Conservation (phyloP, 2,329 filamentous ascomycete species). For the Talaromyces marneffei region DNA sequence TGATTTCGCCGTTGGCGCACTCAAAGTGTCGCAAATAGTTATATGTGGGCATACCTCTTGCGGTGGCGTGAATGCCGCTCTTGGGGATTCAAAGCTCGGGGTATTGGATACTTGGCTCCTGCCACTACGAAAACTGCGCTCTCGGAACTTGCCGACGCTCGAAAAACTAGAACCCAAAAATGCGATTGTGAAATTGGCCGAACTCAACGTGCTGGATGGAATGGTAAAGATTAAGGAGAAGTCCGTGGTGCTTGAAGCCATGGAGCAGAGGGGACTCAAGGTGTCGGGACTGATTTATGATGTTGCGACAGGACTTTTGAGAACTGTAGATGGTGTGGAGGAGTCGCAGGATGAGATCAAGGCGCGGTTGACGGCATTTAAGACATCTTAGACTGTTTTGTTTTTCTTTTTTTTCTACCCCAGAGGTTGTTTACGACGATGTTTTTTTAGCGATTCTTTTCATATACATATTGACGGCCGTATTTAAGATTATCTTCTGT, state of each 20-base stretch:
- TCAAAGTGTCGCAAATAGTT: conserved; percentile 61
- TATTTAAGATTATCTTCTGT: neutral
- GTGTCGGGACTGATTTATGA: conserved; percentile 78
- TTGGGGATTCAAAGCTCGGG: conserved; percentile 54
- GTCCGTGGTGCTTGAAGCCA: conserved; percentile 62
- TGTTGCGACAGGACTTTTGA: conserved; percentile 50
- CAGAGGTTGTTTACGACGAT: neutral
- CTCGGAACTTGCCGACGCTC: conserved; percentile 48
- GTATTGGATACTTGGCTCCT: conserved; percentile 58
- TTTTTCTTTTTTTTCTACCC: no score
- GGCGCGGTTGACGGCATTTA: conserved; percentile 37
- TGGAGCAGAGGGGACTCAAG: conserved; percentile 62
- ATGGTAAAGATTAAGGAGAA: conserved; percentile 65
- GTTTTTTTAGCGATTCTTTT: neutral
- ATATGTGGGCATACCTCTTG: conserved; percentile 58
- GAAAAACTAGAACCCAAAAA: conserved; percentile 43
- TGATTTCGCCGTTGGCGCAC: conserved; percentile 67
- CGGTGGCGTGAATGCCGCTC: conserved; percentile 52
- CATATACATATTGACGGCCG: no score
- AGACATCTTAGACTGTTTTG: conserved; percentile 19
- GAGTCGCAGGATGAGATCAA: conserved; percentile 37
- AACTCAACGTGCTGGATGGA: conserved; percentile 69
- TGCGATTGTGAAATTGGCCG: conserved; percentile 58
- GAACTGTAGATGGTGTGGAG: conserved; percentile 44
- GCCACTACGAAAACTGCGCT: conserved; percentile 50